phyloP scores from a whole-genome alignment of 305 asterid genomes.

The Fraxinus floribunda region DNA sequence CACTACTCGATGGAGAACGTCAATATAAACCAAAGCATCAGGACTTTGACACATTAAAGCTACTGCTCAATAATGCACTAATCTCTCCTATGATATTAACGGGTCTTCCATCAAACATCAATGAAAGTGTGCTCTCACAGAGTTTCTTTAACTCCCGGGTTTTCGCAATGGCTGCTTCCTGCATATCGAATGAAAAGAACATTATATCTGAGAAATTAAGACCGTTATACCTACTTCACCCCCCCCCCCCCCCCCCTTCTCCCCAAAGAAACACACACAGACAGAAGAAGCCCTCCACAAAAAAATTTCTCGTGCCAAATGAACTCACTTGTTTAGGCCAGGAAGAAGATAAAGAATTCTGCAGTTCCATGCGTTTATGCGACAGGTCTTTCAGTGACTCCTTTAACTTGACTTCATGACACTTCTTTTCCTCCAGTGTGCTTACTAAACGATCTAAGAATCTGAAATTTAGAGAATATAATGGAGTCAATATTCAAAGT shows the following conservation, averaged over 20 bases:
- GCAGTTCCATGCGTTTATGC: constrained; percentile 79
- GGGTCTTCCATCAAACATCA: constrained; percentile 82
- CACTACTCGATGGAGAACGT: not conserved
- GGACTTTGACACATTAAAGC: constrained; percentile 35
- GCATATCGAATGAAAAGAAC: constrained; percentile 25
- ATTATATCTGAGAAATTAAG: not conserved
- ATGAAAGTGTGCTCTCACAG: constrained; percentile 74
- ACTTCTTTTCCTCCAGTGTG: constrained; percentile 93
- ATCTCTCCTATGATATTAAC: constrained; percentile 91
- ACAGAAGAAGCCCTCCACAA: not conserved
- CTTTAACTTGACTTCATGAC: constrained; percentile 74
- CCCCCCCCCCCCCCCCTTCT: not conserved
- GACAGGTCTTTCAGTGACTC: constrained; percentile 78
- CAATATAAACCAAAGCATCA: not conserved
- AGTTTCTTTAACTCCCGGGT: constrained; percentile 85
- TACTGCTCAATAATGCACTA: constrained; percentile 61
- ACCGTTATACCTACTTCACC: not conserved
- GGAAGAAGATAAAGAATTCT: constrained; percentile 80
- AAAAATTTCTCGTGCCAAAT: not conserved
- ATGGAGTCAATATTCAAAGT: constrained; percentile 13
- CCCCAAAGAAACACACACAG: not conserved
- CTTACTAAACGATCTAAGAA: constrained; percentile 84
- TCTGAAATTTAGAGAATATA: constrained; percentile 47
- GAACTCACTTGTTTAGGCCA: constrained; percentile 96
- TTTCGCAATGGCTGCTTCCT: constrained; percentile 82